Percentiles rank a stretch among this genome's conserved stretches.
Conservation (phyloP, 805 yeast species). For the Brettanomyces custersianus region DNA sequence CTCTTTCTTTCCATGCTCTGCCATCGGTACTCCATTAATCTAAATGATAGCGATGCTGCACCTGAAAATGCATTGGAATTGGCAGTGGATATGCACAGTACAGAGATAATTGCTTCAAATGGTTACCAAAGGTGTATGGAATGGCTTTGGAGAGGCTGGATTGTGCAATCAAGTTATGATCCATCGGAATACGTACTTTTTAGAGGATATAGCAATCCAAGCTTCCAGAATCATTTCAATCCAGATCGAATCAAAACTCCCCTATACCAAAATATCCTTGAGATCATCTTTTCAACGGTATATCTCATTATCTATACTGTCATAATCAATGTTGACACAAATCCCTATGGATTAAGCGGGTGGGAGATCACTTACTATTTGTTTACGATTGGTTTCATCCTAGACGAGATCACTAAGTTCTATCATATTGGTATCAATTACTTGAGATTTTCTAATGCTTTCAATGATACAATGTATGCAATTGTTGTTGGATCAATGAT, state of each 20-base stretch:
- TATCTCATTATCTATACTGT: constrained; percentile 55
- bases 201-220: constrained; percentile 46
- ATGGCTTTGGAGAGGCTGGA: constrained; percentile 95
- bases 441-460: constrained; percentile 69
- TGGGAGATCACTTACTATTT: constrained; percentile 52
- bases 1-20: constrained; percentile 70
- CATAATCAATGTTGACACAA: constrained; percentile 51
- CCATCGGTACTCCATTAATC: constrained; percentile 59
- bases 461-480: constrained; percentile 62
- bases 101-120: constrained; percentile 64
- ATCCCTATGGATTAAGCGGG: constrained; percentile 25
- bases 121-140: constrained; percentile 82
- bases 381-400: constrained; percentile 56
- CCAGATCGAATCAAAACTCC: constrained; percentile 85
- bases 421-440: constrained; percentile 71
- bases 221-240: constrained; percentile 56
- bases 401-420: constrained; percentile 62
- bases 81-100: constrained; percentile 79
- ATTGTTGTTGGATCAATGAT: constrained; percentile 44
- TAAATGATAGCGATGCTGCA: constrained; percentile 49
- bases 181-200: constrained; percentile 63
- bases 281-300: constrained; percentile 55
- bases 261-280: constrained; percentile 66
- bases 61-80: constrained; percentile 76
- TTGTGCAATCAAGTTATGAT: constrained; percentile 62